Evolutionary conservation across 345 rosid species (phyloP), one percentile per base, ranked within the genome.

Genomic region (Lepidium didymum): DNA sequence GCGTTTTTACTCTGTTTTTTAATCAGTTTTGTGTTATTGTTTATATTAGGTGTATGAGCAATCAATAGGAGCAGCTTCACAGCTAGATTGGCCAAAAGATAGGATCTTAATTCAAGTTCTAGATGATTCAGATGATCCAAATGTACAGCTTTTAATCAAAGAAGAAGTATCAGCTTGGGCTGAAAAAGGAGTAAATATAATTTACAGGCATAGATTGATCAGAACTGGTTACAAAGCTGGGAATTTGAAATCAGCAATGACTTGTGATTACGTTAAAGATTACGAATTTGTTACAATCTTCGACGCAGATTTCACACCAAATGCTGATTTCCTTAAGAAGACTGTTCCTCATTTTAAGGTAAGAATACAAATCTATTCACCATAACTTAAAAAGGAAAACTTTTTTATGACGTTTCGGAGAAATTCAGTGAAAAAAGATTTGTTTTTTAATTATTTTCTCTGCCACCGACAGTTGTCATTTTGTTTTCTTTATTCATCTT

Each of bases 201-300:
- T 92, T 52, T 92, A 92, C 78, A 78, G 98, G 62, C 96, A 92
- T 62, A 61, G 98, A 12, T 73, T 92, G 72, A 87, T 89, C 61
- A 78, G 98, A 70, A 87, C 92, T 11, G 98, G 98, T 21, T 92
- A 92, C 75, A 92, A 92, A 79, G 96, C 98, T 8, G 98, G 98
- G 14, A 92, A 92, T 73, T 81, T 92, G 15, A 86, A 92, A 67
- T 87, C 98, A 0, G 98, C 98, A 3, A 89, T 92, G 98, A 75
- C 73, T 4, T 92, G 92, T 75, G 98, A 89, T 62, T 85, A 88
- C 69, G 92, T 91, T 8, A 80, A 82, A 63, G 91, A 87, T 67
- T 91, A 84, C 60, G 97, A 88, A 62, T 87, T 86, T 27, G 93
- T 91, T 1, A 84, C 93, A 0, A 87, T 88, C 1, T 86, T 88